Base-by-base conservation (phyloP, 2,329 filamentous ascomycete species). In the Juglanconis oblonga region DNA sequence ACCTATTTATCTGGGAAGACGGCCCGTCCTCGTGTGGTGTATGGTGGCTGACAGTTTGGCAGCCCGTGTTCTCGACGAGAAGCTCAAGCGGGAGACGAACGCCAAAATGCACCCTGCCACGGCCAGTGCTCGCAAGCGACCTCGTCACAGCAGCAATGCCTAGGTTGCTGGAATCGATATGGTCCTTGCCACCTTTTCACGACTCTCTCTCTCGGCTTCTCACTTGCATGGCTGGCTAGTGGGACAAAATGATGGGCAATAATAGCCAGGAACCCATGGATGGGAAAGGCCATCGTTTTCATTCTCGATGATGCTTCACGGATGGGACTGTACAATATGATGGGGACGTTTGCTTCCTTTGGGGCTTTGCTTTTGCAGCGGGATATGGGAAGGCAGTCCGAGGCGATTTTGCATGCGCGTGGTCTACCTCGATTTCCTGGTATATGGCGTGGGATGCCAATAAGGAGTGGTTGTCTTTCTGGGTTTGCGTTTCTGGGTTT, bases 41-140 rank as follows among this genome's bases (percentile, higher is more conserved):
- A 35, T 10, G 14, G 7, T 38, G 64, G 57, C 66, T 69, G 57
- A 70, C 64, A 31, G 53, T 47, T n/a, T 17, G 32, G 49, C 68
- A 87, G 84, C 84, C 14, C 84, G 84, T 62, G 84, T 88, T 24
- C 73, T 87, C 71, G 84, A 87, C 76, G 82, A 87, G 70, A 87
- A 87, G 73, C 82, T 87, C 77, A 86, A 84, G 79, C 77, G 83
- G 66, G 85, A 87, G 69, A 79, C 78, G 68, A 82, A 78, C 74
- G 81, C 85, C 54, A 87, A 86, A 73, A 76, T 84, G 74, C 81
- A 85, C 57, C 80, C 82, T 6, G 55, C 36, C 13, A 13, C 45
- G 14, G 72, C 71, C 3, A 66, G 72, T 68, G 79, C 72, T 7
- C 81, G 84, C 70, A 87, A 87, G 72, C 79, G 85, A 35, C 73